These are phyloP conservation scores for Pelargonium citronellum DNA, from an alignment of 441 rosid species.

Conservation along the genomic window DNA sequence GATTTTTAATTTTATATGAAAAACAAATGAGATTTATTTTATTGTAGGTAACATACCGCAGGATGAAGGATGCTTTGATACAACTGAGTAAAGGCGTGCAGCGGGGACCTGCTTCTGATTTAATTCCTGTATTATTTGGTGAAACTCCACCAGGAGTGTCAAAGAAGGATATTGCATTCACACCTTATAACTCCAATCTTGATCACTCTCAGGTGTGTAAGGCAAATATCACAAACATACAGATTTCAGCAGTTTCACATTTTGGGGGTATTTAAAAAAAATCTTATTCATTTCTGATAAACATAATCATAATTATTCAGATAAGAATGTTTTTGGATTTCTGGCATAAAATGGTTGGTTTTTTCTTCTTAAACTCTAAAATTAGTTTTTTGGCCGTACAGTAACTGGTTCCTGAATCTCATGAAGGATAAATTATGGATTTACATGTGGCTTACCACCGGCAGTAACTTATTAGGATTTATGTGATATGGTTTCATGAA, in stretches of 20 bases:
- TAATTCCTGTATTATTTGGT: constrained; percentile 81
- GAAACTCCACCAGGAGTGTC: constrained; percentile 51
- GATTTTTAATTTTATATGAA: constrained; percentile 3
- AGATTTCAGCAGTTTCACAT: neutral
- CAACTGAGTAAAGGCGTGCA: constrained; percentile 80
- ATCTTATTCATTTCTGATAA: neutral
- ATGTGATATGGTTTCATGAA: too few relatives aligned
- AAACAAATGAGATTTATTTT: neutral
- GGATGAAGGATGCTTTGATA: constrained; percentile 89
- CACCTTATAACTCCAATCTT: constrained; percentile 62
- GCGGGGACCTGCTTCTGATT: constrained; percentile 80
- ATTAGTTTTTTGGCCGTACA: too few relatives aligned
- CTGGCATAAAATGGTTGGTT: too few relatives aligned
- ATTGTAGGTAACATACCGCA: constrained; percentile 70
- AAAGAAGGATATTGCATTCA: constrained; percentile 53
- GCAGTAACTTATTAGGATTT: too few relatives aligned
- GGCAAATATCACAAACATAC: neutral
- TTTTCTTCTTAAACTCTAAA: too few relatives aligned
- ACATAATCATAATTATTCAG: too few relatives aligned
- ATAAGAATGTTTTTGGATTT: too few relatives aligned
- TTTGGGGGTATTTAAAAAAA: too few relatives aligned
- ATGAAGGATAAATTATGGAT: too few relatives aligned
- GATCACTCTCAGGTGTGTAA: constrained; percentile 77
- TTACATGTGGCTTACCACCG: too few relatives aligned
- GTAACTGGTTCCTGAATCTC: too few relatives aligned